These are phyloP conservation scores for Thalassiosira hispida DNA, from an alignment of 352 stramenopile genomes.

Conservation along the genomic window DNA sequence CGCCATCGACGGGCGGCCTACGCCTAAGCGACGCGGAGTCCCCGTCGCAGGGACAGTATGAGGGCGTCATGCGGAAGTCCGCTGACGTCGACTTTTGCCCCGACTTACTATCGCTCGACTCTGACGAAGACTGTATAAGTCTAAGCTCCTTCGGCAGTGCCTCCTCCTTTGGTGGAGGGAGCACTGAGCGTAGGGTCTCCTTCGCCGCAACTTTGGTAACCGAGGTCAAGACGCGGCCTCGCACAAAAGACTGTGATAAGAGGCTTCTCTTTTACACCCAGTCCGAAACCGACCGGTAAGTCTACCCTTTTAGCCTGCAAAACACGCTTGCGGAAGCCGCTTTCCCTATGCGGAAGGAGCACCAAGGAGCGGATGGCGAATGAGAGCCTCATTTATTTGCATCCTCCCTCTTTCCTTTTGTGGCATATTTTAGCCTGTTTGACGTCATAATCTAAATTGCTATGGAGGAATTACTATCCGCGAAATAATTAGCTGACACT, in stretches of 20 bases:
- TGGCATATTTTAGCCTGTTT: background rate
- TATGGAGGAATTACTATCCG: background rate
- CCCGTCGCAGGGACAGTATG: conserved; percentile 4
- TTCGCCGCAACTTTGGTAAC: conserved; percentile 70
- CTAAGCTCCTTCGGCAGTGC: conserved; percentile 60
- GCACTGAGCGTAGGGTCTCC: conserved; percentile 59
- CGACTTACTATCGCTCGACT: conserved; percentile 43
- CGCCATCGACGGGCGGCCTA: conserved; percentile 11
- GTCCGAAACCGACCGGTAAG: conserved; percentile 72
- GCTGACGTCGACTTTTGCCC: conserved; percentile 30
- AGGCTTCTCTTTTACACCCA: conserved; percentile 73
- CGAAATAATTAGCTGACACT: conserved; percentile 6
- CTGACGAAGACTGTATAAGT: conserved; percentile 65
- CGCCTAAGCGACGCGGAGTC: background rate
- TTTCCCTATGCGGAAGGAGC: no score
- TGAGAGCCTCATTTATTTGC: background rate
- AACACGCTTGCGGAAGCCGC: background rate
- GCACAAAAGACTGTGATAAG: conserved; percentile 64
- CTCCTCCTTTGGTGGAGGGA: conserved; percentile 25
- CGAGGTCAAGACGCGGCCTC: conserved; percentile 64
- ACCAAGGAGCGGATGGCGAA: background rate
- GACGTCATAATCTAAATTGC: background rate
- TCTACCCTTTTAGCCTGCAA: background rate
- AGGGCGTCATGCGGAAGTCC: background rate
- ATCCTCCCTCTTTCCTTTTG: background rate